Evolutionary conservation across 768 basidiomycete species (phyloP), one percentile per base, ranked within the genome.

Genomic region (Boletus coccyginus): DNA sequence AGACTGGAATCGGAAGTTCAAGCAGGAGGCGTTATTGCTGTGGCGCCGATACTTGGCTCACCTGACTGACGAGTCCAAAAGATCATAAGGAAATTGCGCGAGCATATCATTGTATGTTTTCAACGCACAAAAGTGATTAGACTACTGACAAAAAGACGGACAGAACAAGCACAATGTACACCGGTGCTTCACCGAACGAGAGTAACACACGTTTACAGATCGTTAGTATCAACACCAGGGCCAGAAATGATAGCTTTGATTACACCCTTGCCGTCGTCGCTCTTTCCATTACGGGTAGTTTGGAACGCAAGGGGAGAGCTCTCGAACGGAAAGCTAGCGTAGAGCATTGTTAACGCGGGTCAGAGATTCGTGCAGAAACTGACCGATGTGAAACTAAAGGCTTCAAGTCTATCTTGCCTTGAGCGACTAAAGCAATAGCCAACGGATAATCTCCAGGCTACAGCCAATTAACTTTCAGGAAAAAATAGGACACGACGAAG

Each of bases 211-310:
- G 19, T 55, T 71, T 62, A 81, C 46, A 69, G 36, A 47, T 76
- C 74, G 50, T 79, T 75, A 51, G 77, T 60, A 21, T 75, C 64
- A 45, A 86, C 80, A 61, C 79, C 88, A 42, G 91, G 91, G 7
- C 92, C 92, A 46, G 88, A 88, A 61, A 95, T 93, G 60, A 96
- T 86, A 35, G 83, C 86, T 74, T 97, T 96, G 67, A 96, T 95
- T 42, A 94, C 87, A 35, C 82, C 82, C 72, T 87, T 91, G 46
- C 94, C 95, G 66, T 98, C 91, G 52, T 82, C 77, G 46, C 92
- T 87, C 78, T 88, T 91, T 31, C 94, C 93, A 19, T 75, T 70
- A 56, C 84, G 82, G 38, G 90, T 97, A 14, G 88, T 84, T 54
- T 88, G 75, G 80, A 98, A 97, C 3, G 94, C 96, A 48, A 77